phyloP scores from a whole-genome alignment of 306 rosid genomes.

The Cucurbita ficifolia region DNA sequence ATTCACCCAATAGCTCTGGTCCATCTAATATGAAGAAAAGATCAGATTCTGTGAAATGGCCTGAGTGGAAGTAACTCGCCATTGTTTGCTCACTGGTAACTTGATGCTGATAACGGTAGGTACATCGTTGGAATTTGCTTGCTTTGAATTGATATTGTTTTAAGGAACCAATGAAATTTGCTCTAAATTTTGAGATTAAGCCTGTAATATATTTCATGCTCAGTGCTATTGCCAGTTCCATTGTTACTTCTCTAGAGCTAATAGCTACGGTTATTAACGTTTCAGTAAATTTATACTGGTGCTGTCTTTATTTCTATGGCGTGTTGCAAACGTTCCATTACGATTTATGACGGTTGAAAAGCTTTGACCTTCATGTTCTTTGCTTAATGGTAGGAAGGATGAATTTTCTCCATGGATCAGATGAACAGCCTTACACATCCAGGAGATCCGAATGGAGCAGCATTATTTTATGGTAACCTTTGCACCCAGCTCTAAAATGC shows the following conservation, averaged over 20 bases:
- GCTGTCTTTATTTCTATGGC: neutral
- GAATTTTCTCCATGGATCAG: neutral
- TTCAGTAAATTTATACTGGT: neutral
- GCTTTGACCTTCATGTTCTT: neutral
- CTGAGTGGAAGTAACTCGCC: slow-evolving; percentile 48
- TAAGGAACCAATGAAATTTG: neutral
- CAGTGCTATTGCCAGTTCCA: neutral
- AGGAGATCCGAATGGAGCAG: neutral
- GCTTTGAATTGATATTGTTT: neutral
- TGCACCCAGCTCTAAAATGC: neutral
- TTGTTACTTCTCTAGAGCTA: neutral
- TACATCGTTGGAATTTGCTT: neutral
- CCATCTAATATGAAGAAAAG: slow-evolving; percentile 44
- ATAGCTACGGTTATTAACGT: neutral
- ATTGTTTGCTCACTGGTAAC: slow-evolving; percentile 11
- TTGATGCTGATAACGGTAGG: slow-evolving; percentile 2
- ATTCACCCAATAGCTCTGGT: slow-evolving; percentile 30
- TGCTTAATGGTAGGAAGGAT: neutral
- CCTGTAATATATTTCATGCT: neutral
- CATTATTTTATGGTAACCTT: neutral
- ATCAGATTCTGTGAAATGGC: slow-evolving; percentile 56
- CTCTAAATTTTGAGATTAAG: neutral
- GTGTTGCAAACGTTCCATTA: neutral
- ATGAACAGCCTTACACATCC: neutral
- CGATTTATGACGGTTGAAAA: neutral